Base-by-base conservation (phyloP, 2,329 filamentous ascomycete genomes). In the Eutypella sp. region DNA sequence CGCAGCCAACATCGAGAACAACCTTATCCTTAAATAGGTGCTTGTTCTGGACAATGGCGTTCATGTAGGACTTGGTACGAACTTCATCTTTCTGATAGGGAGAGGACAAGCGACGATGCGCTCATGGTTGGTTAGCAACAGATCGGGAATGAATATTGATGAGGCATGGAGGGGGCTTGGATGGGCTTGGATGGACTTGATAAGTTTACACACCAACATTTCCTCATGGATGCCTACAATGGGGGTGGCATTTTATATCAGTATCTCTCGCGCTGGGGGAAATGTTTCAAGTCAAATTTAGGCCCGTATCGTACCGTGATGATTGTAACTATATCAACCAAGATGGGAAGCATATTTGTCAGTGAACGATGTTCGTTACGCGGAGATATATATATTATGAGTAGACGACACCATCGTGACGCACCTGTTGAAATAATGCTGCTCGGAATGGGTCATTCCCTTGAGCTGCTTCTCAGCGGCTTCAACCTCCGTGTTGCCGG, bases 351-450 rank as follows among this genome's bases (percentile, higher is more conserved):
- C n/a, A n/a, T n/a, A n/a, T n/a, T n/a, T n/a, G n/a, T n/a, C n/a
- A n/a, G 38, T 27, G 40, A 38, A 53, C 46, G 50, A 43, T 42
- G 44, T 47, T 47, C 61, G 76, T 58, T 76, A 68, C 60, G 62
- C 50, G 44, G 37, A 38, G 40, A 25, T 34, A 42, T 43, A 27
- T 16, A 20, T 40, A 22, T 22, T 22, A n/a, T 19, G 34, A 19
- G 11, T 11, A 22, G 34, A 13, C 20, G 27, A 45, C 44, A 46
- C 25, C 27, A 40, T 49, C 49, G 33, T 46, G 55, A 67, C 59
- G 52, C 49, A 95, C 91, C 90, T 96, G 75, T 96, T 97, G 76
- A 97, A 97, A 78, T 97, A 99, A 71, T 97, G 93, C 70, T 95
- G 90, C 78, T 99, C 93, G 54, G 91, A 93, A 74, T 96, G 91